Conservation (phyloP, 139 green algal genomes). For the Chlorella sp. region DNA sequence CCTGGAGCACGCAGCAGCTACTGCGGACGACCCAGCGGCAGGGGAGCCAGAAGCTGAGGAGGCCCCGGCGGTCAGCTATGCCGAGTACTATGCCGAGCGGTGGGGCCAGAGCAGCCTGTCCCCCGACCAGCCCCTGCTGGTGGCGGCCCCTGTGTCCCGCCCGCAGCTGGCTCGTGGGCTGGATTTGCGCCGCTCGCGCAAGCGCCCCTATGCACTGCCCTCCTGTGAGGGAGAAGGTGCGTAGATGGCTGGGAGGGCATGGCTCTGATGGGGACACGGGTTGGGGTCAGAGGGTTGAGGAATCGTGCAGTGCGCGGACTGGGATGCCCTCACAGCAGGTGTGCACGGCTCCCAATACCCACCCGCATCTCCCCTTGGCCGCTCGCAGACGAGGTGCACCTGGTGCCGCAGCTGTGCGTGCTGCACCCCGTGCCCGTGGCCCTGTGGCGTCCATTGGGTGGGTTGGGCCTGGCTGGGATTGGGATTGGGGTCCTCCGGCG, state of each 20-base stretch:
- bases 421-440: constrained; percentile 31
- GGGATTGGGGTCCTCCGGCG: too few relatives aligned
- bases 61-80: constrained; percentile 1
- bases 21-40: not conserved
- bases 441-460: constrained; percentile 31
- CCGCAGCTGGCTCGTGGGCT: constrained; percentile 23
- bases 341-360: not conserved
- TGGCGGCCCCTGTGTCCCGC: constrained; percentile 13
- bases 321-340: not conserved
- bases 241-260: too few relatives aligned
- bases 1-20: not conserved
- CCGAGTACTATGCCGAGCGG: constrained; percentile 27
- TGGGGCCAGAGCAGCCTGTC: constrained; percentile 31
- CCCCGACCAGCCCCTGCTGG: constrained; percentile 35
- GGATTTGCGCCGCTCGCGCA: not conserved
- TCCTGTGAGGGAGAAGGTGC: constrained; percentile 7
- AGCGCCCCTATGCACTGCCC: constrained; percentile 1
- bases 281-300: not conserved
- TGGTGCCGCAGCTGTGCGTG: constrained; percentile 52
- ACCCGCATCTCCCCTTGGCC: not conserved
- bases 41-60: not conserved
- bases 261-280: too few relatives aligned
- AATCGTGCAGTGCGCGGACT: not conserved
- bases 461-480: too few relatives aligned
- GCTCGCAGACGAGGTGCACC: constrained; percentile 31